Base-by-base conservation (phyloP, 352 stramenopile species). In the Thraustochytrium striatum region DNA sequence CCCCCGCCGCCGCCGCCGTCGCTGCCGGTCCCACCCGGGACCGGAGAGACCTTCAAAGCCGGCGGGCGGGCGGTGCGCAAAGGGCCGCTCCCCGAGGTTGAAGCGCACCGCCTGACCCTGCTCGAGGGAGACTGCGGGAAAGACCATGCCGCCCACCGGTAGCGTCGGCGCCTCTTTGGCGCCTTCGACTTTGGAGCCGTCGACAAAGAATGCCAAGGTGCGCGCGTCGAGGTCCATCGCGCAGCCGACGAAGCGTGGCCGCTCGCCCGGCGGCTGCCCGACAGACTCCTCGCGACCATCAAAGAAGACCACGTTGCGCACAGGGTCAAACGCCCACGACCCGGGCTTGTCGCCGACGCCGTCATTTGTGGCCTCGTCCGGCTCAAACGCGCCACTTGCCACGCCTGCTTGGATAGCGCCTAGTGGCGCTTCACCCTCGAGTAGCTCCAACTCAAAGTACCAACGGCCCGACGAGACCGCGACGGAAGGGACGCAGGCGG, bases 361-460 rank as follows among this genome's bases (percentile, higher is more conserved):
- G 84, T 97, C 89, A 39, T 92, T 92, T 38, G 89, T 85, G 68
- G 92, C 88, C 33, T 91, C 90, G 30, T 90, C 88, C 30, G 89
- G 88, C 19, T 84, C 91, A 57, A 96, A 96, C 11, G 89, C 89
- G 7, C 91, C 87, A 78, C 94, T 89, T n/a, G 91, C 90, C 91
- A 91, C 96, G 3, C 93, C 93, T 61, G 97, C 94, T 82, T 97
- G 93, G 78, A 97, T 95, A 62, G 93, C 92, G 57, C 92, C 92
- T 35, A 16, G 47, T 55, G 16, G 47, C 30, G 65, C 52, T 3
- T 30, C 32, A 9, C 93, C 94, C 0, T 90, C 94, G 65, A 90
- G 84, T n/a, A 97, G 79, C n/a, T 86, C 90, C 13, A 92, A 92
- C 87, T 97, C 91, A 81, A 94, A 96, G 79, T 95, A 95, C 90